phyloP scores from a whole-genome alignment of 345 rosid species.

The Acer yangbiense region DNA sequence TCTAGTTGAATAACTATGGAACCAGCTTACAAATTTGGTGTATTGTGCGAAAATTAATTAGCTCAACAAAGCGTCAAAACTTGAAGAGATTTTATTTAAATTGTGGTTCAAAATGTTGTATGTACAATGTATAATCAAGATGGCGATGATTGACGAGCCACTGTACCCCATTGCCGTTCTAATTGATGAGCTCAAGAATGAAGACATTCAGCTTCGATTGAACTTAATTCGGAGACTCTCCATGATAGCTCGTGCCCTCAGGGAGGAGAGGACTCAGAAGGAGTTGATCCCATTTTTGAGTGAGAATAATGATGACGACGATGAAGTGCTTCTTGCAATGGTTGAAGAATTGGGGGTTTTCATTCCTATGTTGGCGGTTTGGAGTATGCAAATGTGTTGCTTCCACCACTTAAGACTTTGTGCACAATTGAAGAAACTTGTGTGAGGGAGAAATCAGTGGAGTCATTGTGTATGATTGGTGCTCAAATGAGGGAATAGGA shows the following conservation, averaged over 20 bases:
- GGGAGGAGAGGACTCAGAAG: conserved; percentile 74
- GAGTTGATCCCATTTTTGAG: conserved; percentile 79
- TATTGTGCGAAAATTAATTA: too few relatives aligned
- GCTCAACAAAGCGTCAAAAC: too few relatives aligned
- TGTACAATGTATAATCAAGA: conserved; percentile 9
- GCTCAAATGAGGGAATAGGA: conserved; percentile 75
- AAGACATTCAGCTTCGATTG: conserved; percentile 73
- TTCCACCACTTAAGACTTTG: too few relatives aligned
- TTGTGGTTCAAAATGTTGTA: too few relatives aligned
- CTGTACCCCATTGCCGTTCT: conserved; percentile 75
- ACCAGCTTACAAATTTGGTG: too few relatives aligned
- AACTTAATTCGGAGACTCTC: conserved; percentile 69
- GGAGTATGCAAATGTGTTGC: conserved; percentile 42
- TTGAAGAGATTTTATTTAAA: too few relatives aligned
- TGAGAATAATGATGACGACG: conserved; percentile 80
- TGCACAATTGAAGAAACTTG: conserved; percentile 64
- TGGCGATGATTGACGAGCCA: conserved; percentile 76
- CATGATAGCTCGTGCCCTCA: conserved; percentile 73
- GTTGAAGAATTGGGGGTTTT: conserved; percentile 70
- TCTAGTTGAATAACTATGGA: too few relatives aligned
- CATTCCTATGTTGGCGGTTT: conserved; percentile 78
- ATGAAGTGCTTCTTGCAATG: conserved; percentile 79
- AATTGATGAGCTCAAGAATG: conserved; percentile 76
- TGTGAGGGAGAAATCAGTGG: conserved; percentile 73
- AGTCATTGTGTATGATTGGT: conserved; percentile 68